Conservation (phyloP, 192 early-diverging fungal genomes). For the Backusella mclennaniae region DNA sequence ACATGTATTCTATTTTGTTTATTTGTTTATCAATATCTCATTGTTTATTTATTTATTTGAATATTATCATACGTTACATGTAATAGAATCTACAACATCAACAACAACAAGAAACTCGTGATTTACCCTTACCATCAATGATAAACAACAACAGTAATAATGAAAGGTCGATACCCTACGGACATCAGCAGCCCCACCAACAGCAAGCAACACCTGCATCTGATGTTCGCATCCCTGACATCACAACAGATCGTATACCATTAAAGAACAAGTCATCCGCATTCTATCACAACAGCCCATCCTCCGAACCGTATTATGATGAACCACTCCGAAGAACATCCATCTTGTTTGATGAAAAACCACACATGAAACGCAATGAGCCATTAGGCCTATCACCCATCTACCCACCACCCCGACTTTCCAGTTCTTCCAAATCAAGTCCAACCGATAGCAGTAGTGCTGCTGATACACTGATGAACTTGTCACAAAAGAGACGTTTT, state of each 20-base stretch:
- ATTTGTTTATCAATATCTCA: not conserved
- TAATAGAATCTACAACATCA: not conserved
- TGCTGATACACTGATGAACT: conserved; percentile 11
- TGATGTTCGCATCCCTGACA: conserved; percentile 34
- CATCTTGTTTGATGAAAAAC: conserved; percentile 12
- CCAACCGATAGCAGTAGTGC: conserved; percentile 8
- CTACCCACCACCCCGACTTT: not conserved
- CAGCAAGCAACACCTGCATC: not conserved
- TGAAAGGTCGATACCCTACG: not conserved
- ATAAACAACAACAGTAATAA: not conserved
- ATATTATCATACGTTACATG: not conserved
- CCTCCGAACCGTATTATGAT: not conserved
- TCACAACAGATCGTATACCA: conserved; percentile 13
- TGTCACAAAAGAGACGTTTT: conserved; percentile 10
- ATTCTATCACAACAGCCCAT: conserved; percentile 3
- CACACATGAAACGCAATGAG: not conserved
- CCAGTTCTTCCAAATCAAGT: not conserved
- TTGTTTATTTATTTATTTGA: conserved; percentile 5
- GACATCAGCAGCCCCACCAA: not conserved
- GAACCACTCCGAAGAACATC: conserved; percentile 22
- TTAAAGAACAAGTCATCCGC: not conserved
- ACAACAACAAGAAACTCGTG: conserved; percentile 5
- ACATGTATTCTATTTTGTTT: not conserved
- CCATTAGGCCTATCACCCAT: not conserved
- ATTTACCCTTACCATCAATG: not conserved